Percentiles rank a stretch among this genome's conserved stretches.
phyloP scores from a whole-genome alignment of 345 rosid species.

The Arabis alpina region DNA sequence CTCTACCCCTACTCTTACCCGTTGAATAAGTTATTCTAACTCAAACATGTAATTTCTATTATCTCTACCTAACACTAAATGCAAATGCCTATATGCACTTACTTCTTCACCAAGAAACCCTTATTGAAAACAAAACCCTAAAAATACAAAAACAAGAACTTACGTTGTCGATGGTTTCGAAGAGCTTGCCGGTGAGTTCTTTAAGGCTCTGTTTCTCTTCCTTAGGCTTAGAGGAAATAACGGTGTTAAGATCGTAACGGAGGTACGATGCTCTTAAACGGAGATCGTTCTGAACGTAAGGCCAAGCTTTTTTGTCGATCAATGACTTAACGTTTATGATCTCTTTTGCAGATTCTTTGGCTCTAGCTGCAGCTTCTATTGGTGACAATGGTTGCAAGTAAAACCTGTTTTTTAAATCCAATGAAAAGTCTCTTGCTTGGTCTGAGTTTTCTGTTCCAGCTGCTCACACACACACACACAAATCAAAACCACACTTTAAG shows the following conservation, averaged over 20 bases:
- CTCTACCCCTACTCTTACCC: too few relatives aligned
- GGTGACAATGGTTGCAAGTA: slow-evolving; percentile 77
- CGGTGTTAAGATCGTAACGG: slow-evolving; percentile 88
- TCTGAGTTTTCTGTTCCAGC: slow-evolving; percentile 95
- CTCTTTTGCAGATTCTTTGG: slow-evolving; percentile 88
- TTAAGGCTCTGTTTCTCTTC: slow-evolving; percentile 71
- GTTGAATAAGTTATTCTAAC: too few relatives aligned
- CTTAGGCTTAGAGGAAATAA: slow-evolving; percentile 73
- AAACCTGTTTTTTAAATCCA: slow-evolving; percentile 69
- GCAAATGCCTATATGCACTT: not conserved
- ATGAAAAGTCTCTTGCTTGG: slow-evolving; percentile 72
- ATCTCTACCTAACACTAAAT: not conserved
- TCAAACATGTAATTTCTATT: too few relatives aligned
- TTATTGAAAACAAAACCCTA: not conserved
- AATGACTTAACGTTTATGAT: slow-evolving; percentile 70
- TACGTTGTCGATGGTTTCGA: slow-evolving; percentile 67
- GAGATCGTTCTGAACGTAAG: slow-evolving; percentile 84
- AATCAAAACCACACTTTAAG: not conserved
- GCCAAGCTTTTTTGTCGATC: slow-evolving; percentile 97
- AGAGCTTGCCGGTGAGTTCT: slow-evolving; percentile 83
- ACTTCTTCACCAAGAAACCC: slow-evolving; percentile 14
- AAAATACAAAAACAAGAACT: slow-evolving; percentile 18
- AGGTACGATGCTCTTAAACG: slow-evolving; percentile 75
- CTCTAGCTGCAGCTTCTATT: slow-evolving; percentile 68
- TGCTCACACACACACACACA: slow-evolving; percentile 44